Evolutionary conservation across 1,284 basidiomycete species (phyloP).

Genomic region (Veloporphyrellus conicus): DNA sequence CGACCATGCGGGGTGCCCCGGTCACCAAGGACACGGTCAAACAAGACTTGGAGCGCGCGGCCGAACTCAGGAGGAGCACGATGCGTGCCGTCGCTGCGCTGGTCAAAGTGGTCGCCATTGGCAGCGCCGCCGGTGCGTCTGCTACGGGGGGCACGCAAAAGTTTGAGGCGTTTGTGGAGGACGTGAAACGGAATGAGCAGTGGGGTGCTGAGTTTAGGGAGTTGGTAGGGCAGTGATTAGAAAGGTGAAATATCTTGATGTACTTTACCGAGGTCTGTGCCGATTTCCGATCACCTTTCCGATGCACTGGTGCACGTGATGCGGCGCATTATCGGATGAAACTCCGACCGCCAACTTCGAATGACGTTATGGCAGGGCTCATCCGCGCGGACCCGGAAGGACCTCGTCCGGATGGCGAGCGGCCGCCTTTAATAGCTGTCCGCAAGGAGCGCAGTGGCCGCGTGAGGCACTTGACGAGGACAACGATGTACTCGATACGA

Average conservation of each 20-base stretch:
- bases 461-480: neutral
- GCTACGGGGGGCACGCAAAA: slow-evolving; percentile 35
- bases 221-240: slow-evolving; percentile 32
- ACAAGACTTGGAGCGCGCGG: slow-evolving; percentile 92
- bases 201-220: slow-evolving; percentile 72
- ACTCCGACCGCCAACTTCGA: no score
- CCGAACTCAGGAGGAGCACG: slow-evolving; percentile 86
- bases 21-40: slow-evolving; percentile 94
- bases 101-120: slow-evolving; percentile 58
- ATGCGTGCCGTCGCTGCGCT: slow-evolving; percentile 84
- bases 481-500: slow-evolving; percentile 15
- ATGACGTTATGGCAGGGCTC: no score
- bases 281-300: no score
- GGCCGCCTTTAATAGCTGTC: neutral
- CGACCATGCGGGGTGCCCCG: slow-evolving; percentile 87
- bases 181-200: slow-evolving; percentile 55
- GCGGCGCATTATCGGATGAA: no score
- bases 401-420: slow-evolving; percentile 4
- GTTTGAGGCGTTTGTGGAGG: slow-evolving; percentile 75
- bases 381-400: slow-evolving; percentile 22
- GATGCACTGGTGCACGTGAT: no score
- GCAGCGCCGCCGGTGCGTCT: slow-evolving; percentile 55
- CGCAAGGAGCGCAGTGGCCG: no score
- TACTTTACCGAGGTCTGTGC: no score
- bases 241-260: no score